These are phyloP conservation scores for Lipomyces orientalis DNA, from an alignment of 805 yeast species.

Conservation along the genomic window DNA sequence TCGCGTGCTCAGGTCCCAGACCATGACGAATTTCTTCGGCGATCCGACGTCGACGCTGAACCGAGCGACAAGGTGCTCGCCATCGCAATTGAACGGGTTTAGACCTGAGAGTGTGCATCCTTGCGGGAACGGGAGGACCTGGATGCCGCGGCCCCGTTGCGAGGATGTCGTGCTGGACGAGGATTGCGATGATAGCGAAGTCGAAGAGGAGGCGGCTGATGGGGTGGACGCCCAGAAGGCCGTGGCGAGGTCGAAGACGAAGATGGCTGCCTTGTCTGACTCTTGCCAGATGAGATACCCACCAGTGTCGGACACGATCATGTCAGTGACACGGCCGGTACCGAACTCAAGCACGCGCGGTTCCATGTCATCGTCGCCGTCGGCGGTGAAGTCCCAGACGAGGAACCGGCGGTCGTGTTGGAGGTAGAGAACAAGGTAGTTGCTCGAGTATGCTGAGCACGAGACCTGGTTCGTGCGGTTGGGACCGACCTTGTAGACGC, in stretches of 20 bases:
- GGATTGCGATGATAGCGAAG: not conserved
- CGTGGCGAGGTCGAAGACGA: conserved; percentile 25
- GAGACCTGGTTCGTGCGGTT: conserved; percentile 32
- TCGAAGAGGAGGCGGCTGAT: conserved; percentile 1
- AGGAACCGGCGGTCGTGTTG: conserved; percentile 29
- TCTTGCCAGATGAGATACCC: conserved; percentile 34
- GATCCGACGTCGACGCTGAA: conserved; percentile 32
- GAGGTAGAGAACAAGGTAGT: conserved; percentile 31
- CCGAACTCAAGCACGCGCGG: conserved; percentile 28
- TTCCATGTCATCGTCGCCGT: conserved; percentile 12
- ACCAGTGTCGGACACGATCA: conserved; percentile 28
- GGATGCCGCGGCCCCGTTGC: conserved; percentile 3
- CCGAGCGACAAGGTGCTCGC: conserved; percentile 36
- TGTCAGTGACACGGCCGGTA: conserved; percentile 27
- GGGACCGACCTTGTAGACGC: conserved; percentile 16
- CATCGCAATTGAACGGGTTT: conserved; percentile 36
- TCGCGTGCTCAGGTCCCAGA: conserved; percentile 30
- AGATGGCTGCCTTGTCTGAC: conserved; percentile 33
- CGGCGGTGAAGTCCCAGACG: conserved; percentile 31
- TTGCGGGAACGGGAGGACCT: conserved; percentile 26
- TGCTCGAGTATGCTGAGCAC: conserved; percentile 29
- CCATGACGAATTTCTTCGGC: conserved; percentile 35
- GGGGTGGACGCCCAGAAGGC: conserved; percentile 1
- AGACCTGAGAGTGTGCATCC: conserved; percentile 28
- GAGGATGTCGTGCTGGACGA: not conserved